These are phyloP conservation scores for Urtica urens DNA, from an alignment of 306 rosid genomes.

Conservation along the genomic window DNA sequence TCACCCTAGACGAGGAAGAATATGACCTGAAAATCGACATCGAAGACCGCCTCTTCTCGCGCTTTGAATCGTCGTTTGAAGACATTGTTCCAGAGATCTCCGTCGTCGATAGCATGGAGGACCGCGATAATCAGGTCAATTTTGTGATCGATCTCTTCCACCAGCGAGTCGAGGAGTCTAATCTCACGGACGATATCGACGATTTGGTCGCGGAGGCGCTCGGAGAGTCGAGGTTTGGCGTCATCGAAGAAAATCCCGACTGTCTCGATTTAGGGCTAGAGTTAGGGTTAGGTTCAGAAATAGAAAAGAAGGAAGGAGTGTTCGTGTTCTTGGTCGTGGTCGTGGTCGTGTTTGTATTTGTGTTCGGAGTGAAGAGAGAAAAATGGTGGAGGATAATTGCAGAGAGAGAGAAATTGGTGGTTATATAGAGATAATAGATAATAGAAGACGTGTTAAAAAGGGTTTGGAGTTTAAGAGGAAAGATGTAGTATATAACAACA, in stretches of 20 bases:
- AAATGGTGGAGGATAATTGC: too few relatives aligned
- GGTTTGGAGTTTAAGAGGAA: too few relatives aligned
- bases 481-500: too few relatives aligned
- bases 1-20: conserved; percentile 7
- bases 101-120: conserved; percentile 25
- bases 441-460: too few relatives aligned
- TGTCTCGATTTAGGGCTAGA: conserved; percentile 32
- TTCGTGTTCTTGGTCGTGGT: too few relatives aligned
- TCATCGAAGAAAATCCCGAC: conserved; percentile 33
- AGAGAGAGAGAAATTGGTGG: too few relatives aligned
- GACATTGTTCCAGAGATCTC: conserved; percentile 14
- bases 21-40: not conserved
- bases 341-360: too few relatives aligned
- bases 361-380: too few relatives aligned
- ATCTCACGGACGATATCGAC: conserved; percentile 12
- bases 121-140: conserved; percentile 51
- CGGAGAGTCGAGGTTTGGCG: conserved; percentile 30
- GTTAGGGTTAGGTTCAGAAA: conserved; percentile 27
- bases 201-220: conserved; percentile 25
- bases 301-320: too few relatives aligned
- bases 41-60: too few relatives aligned
- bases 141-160: conserved; percentile 79
- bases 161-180: conserved; percentile 83
- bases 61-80: too few relatives aligned
- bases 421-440: too few relatives aligned